phyloP scores from a whole-genome alignment of 805 yeast genomes.

The Zygosaccharomyces pseudorouxii region DNA sequence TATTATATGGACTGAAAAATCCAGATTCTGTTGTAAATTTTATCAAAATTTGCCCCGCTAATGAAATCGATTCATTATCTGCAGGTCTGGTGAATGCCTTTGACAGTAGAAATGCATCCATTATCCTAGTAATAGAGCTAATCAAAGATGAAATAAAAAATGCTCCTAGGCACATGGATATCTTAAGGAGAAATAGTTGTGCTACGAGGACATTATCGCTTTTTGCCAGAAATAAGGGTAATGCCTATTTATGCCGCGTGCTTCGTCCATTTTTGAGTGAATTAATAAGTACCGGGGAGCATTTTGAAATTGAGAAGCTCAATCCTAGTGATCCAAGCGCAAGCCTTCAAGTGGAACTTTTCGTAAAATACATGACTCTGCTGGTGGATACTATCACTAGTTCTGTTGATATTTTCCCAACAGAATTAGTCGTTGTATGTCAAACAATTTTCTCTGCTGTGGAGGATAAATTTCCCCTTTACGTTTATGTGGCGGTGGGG shows the following conservation, averaged over 20 bases:
- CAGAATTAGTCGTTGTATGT: slow-evolving; percentile 67
- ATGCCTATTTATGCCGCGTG: slow-evolving; percentile 48
- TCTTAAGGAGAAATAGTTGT: slow-evolving; percentile 74
- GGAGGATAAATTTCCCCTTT: slow-evolving; percentile 58
- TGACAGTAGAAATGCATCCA: slow-evolving; percentile 40
- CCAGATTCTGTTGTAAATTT: slow-evolving; percentile 47
- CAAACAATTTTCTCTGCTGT: slow-evolving; percentile 57
- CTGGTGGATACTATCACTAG: slow-evolving; percentile 55
- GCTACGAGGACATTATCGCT: slow-evolving; percentile 73
- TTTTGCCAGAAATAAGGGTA: slow-evolving; percentile 65
- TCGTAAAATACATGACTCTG: slow-evolving; percentile 51
- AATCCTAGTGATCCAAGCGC: slow-evolving; percentile 38
- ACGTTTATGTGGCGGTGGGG: slow-evolving; percentile 69
- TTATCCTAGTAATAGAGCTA: slow-evolving; percentile 48
- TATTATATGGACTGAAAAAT: slow-evolving; percentile 33
- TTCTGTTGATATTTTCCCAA: slow-evolving; percentile 58
- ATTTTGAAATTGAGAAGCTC: slow-evolving; percentile 61
- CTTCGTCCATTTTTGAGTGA: slow-evolving; percentile 55
- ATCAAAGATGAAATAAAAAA: slow-evolving; percentile 58
- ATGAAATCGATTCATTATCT: slow-evolving; percentile 68
- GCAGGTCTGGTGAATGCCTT: slow-evolving; percentile 56
- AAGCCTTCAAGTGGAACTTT: slow-evolving; percentile 40
- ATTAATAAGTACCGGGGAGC: slow-evolving; percentile 45
- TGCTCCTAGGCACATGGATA: slow-evolving; percentile 61
- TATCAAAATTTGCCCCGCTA: slow-evolving; percentile 58